A percentile compares a stretch with the other conserved stretches of the same genome.
phyloP scores from a whole-genome alignment of 108 stramenopile genomes.

The Cyclotella choctawhatcheeana region DNA sequence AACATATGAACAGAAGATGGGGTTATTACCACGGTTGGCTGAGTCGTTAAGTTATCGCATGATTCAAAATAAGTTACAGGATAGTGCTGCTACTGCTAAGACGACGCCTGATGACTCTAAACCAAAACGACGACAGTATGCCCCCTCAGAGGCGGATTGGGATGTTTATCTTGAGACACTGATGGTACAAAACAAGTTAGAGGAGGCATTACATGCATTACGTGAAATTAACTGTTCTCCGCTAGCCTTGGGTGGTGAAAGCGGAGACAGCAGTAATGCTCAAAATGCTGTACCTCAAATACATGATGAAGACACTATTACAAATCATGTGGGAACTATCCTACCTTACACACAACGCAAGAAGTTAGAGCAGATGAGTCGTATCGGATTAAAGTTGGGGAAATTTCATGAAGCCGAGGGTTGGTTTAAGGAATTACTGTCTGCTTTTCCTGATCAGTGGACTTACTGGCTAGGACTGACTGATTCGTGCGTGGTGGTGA shows the following conservation, averaged over 20 bases:
- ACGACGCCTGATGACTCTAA: neutral
- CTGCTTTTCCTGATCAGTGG: slow-evolving; percentile 73
- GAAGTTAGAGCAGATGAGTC: slow-evolving; percentile 50
- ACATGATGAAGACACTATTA: slow-evolving; percentile 43
- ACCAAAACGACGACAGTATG: neutral
- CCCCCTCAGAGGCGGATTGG: slow-evolving; percentile 57
- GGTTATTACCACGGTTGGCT: slow-evolving; percentile 73
- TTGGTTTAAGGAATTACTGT: slow-evolving; percentile 59
- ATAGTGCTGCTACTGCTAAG: neutral
- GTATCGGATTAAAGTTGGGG: slow-evolving; percentile 39
- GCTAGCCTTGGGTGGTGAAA: slow-evolving; percentile 12
- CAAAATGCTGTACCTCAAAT: slow-evolving; percentile 29
- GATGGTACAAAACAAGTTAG: slow-evolving; percentile 62
- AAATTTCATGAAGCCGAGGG: slow-evolving; percentile 48
- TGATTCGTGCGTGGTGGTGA: slow-evolving; percentile 23
- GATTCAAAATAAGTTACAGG: slow-evolving; percentile 25
- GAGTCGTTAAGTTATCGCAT: slow-evolving; percentile 66
- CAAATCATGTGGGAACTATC: slow-evolving; percentile 45
- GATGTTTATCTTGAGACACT: slow-evolving; percentile 59
- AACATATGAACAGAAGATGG: slow-evolving; percentile 37
- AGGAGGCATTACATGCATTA: slow-evolving; percentile 61
- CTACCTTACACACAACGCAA: slow-evolving; percentile 47
- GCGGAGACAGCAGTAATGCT: slow-evolving; percentile 9
- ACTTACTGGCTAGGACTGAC: slow-evolving; percentile 73
- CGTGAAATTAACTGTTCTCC: slow-evolving; percentile 30